Evolutionary conservation across 2,329 filamentous ascomycete species (phyloP).

Genomic region (Colletotrichum sojae): DNA sequence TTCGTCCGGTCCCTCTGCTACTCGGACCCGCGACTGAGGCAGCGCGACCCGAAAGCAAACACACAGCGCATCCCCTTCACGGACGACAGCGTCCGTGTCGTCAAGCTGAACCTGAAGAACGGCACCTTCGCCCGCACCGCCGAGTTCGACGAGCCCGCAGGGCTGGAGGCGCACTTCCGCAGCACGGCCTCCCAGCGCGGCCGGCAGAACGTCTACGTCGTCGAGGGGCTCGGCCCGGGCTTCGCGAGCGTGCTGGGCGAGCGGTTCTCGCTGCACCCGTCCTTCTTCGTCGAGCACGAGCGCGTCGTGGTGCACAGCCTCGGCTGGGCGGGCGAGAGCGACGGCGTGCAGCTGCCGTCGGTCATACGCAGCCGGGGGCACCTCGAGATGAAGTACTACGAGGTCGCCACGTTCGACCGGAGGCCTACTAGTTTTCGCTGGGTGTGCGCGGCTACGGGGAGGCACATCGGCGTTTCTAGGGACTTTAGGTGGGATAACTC

Average conservation of each 20-base stretch:
- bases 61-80: slow-evolving; percentile 41
- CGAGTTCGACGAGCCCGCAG: slow-evolving; percentile 32
- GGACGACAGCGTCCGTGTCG: slow-evolving; percentile 37
- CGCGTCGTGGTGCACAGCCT: slow-evolving; percentile 45
- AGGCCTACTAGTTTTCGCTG: slow-evolving; percentile 43
- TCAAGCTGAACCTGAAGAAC: slow-evolving; percentile 38
- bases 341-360: slow-evolving; percentile 44
- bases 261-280: slow-evolving; percentile 44
- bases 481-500: slow-evolving; percentile 34
- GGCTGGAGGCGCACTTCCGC: slow-evolving; percentile 18
- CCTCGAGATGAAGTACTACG: slow-evolving; percentile 44
- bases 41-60: slow-evolving; percentile 43
- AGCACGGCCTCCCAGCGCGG: slow-evolving; percentile 8
- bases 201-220: slow-evolving; percentile 41
- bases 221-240: slow-evolving; percentile 44
- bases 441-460: slow-evolving; percentile 44
- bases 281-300: slow-evolving; percentile 46
- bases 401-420: slow-evolving; percentile 42
- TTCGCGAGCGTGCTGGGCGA: slow-evolving; percentile 42
- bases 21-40: slow-evolving; percentile 42
- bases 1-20: slow-evolving; percentile 36
- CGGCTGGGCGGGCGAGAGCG: slow-evolving; percentile 43
- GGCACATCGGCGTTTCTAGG: slow-evolving; percentile 44
- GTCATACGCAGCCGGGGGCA: slow-evolving; percentile 38
- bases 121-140: slow-evolving; percentile 29